These are phyloP conservation scores for Cladosporium sp. DNA, from an alignment of 2,329 filamentous ascomycete species.

Conservation along the genomic window DNA sequence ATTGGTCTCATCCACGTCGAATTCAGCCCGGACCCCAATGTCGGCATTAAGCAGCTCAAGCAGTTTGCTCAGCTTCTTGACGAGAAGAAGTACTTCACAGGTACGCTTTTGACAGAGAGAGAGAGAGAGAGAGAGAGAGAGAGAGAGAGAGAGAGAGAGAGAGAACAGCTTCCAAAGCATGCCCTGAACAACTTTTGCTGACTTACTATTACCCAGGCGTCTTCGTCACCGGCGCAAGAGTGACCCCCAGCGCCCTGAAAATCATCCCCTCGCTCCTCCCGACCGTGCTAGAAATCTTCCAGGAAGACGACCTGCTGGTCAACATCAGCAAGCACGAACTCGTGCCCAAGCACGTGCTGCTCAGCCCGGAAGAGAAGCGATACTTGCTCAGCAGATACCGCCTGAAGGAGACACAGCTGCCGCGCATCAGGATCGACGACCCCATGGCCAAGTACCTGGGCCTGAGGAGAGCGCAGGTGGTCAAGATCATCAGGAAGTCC, in stretches of 20 bases:
- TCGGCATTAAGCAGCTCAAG: conserved; percentile 92
- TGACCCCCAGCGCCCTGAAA: conserved; percentile 86
- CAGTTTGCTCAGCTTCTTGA: conserved; percentile 81
- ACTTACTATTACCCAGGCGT: conserved; percentile 57
- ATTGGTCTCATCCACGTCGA: conserved; percentile 92
- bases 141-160: too few relatives aligned
- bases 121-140: background rate
- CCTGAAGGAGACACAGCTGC: conserved; percentile 95
- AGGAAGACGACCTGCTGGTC: conserved; percentile 92
- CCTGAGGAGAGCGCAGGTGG: conserved; percentile 86
- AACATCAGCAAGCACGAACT: conserved; percentile 98
- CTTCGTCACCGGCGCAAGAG: conserved; percentile 79
- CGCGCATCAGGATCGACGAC: conserved; percentile 86
- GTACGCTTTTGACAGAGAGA: background rate
- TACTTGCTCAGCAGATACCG: conserved; percentile 86
- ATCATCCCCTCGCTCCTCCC: conserved; percentile 76
- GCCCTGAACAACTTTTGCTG: background rate
- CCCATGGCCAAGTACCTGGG: conserved; percentile 92
- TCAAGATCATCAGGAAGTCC: conserved; percentile 95
- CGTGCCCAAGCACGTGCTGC: conserved; percentile 87
- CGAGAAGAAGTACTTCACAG: conserved; percentile 79
- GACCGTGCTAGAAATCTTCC: conserved; percentile 88
- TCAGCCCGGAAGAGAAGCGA: conserved; percentile 86
- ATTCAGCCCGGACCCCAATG: conserved; percentile 76
- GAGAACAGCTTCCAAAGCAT: background rate